These are phyloP conservation scores for Neurospora sp. DNA, from an alignment of 495 filamentous ascomycete genomes.

Conservation along the genomic window DNA sequence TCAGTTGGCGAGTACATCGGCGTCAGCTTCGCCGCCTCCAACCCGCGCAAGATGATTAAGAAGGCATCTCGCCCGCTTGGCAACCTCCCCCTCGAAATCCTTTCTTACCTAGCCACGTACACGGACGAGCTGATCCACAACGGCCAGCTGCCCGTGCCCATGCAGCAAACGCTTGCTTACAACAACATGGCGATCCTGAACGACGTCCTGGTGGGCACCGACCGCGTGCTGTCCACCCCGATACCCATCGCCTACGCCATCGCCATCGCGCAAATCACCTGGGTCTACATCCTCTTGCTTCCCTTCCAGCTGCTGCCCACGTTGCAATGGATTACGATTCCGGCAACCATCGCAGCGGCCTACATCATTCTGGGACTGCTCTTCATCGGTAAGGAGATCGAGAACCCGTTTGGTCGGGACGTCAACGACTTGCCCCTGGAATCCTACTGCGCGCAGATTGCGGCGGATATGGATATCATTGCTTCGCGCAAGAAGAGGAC, in stretches of 20 bases:
- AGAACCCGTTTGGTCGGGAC: slow-evolving; percentile 82
- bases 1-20: slow-evolving; percentile 58
- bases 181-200: slow-evolving; percentile 51
- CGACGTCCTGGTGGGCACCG: slow-evolving; percentile 63
- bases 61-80: slow-evolving; percentile 51
- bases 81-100: slow-evolving; percentile 69
- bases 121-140: slow-evolving; percentile 45
- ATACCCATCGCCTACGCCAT: slow-evolving; percentile 79
- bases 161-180: slow-evolving; percentile 41
- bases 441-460: slow-evolving; percentile 62
- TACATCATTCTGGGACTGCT: slow-evolving; percentile 90
- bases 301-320: slow-evolving; percentile 67
- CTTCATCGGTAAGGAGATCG: slow-evolving; percentile 76
- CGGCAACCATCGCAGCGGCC: slow-evolving; percentile 64
- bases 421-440: slow-evolving; percentile 82
- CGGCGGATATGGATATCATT: slow-evolving; percentile 64
- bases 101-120: slow-evolving; percentile 61
- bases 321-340: slow-evolving; percentile 71
- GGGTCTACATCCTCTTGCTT: slow-evolving; percentile 73
- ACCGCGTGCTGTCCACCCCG: slow-evolving; percentile 77
- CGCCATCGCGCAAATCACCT: slow-evolving; percentile 76
- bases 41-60: slow-evolving; percentile 65
- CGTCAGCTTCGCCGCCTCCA: slow-evolving; percentile 57
- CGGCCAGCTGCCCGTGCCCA: slow-evolving; percentile 42
- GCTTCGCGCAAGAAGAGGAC: slow-evolving; percentile 44